Evolutionary conservation across 2,329 filamentous ascomycete species (phyloP), one percentile per base, ranked within the genome.

Genomic region (Cladophialophora bantiana): DNA sequence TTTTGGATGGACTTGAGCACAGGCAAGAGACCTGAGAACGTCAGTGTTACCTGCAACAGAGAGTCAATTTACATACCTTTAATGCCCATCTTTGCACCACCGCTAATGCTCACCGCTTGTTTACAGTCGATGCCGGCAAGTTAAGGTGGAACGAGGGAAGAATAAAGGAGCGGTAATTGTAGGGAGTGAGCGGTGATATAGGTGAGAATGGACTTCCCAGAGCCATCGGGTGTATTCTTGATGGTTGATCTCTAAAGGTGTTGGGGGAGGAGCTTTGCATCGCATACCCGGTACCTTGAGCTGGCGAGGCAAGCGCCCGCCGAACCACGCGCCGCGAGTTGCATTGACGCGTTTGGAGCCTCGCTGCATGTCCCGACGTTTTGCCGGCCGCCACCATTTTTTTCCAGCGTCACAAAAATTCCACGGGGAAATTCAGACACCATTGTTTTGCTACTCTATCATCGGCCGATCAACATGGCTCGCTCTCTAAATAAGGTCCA

Each of bases 1-100:
- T 91, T 93, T 67, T 99, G 95, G 62, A 99, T 98, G 54, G 95
- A 98, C 80, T 98, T 98, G 68, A 99, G 88, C 67, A 98, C 85
- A 42, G 93, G 93, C 38, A 98, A 85, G 62, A 99, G 87, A 53
- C 95, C 94, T 94, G 64, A 34, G 18, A 20, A 32, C 20, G 13
- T 59, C 40, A 65, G 58, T 40, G 36, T 13, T 20, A 32, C n/a
- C 4, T 36, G 59, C 18, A 20, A 52, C 32, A 18, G 26, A 35
- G 12, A 18, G 34, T 12, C 32, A 54, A 48, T 34, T 12, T 50
- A 65, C 61, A 48, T 74, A 80, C 80, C 80, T 78, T 81, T 78
- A 70, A 82, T 82, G 67, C 80, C 80, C 80, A 82, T 82, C 55
- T 65, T 71, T 54, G 52, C 40, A 31, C 45, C 45, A 50, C 34